Conservation (phyloP, 129 eudicot species). For the Arctium minus region DNA sequence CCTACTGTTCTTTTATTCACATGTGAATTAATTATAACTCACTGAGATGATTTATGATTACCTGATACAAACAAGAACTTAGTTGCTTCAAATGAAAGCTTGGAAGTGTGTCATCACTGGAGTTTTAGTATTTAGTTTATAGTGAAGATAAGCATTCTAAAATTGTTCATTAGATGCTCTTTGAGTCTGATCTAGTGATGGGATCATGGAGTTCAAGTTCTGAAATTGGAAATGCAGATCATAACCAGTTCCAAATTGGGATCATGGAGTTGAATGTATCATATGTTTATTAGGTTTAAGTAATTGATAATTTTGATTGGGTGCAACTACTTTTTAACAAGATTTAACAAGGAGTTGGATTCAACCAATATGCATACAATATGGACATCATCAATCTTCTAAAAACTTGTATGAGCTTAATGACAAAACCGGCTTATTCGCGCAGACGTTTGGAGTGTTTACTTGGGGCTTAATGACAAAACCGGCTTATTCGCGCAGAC, state of each 20-base stretch:
- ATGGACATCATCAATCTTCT: not conserved
- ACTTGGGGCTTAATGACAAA: no score
- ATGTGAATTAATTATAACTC: not conserved
- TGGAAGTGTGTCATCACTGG: no score
- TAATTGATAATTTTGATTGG: not conserved
- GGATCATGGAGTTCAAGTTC: not conserved
- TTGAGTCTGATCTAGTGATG: not conserved
- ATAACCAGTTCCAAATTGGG: not conserved
- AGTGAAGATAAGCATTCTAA: not conserved
- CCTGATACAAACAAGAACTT: no score
- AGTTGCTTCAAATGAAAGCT: no score
- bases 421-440: no score
- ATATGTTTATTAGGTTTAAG: not conserved
- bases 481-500: no score
- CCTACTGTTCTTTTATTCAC: no score
- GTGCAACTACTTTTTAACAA: not conserved
- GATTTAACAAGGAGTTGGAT: not conserved
- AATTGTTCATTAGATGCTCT: not conserved
- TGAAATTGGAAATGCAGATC: not conserved
- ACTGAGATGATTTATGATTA: not conserved
- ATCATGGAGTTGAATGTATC: not conserved
- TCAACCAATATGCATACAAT: not conserved
- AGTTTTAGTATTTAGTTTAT: not conserved
- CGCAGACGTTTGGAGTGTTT: no score
- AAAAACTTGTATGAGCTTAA: not conserved